phyloP scores from a whole-genome alignment of 805 yeast genomes.

The Ascoidea rubescens region DNA sequence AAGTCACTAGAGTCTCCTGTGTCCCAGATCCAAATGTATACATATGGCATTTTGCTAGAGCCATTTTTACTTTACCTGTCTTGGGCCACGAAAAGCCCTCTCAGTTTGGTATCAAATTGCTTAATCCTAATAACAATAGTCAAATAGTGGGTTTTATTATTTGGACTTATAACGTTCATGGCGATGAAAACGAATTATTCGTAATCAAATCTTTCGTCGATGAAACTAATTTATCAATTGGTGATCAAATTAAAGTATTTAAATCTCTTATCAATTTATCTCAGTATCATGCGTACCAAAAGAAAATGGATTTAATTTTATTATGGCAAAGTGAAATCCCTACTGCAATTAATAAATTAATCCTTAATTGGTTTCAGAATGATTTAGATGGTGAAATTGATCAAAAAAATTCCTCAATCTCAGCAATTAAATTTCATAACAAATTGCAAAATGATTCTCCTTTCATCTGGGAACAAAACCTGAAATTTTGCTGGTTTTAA shows the following conservation, averaged over 20 bases:
- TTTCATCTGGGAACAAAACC: background rate
- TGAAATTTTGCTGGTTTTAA: background rate
- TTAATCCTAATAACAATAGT: background rate
- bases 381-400: background rate
- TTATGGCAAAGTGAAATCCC: background rate
- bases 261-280: too few relatives aligned
- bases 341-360: background rate
- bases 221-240: too few relatives aligned
- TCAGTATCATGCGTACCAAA: too few relatives aligned
- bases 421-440: background rate
- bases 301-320: background rate
- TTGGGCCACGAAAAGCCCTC: background rate
- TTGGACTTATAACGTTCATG: constrained; percentile 12
- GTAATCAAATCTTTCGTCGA: too few relatives aligned
- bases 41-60: constrained; percentile 17
- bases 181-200: too few relatives aligned
- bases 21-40: constrained; percentile 11
- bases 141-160: constrained; percentile 11
- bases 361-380: background rate
- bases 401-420: background rate
- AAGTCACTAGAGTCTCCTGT: constrained; percentile 8
- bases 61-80: constrained; percentile 7
- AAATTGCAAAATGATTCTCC: too few relatives aligned
- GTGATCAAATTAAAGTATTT: too few relatives aligned
- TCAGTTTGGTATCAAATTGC: background rate